phyloP scores from a whole-genome alignment of 805 yeast species.

The Jamesozyma piceae region DNA sequence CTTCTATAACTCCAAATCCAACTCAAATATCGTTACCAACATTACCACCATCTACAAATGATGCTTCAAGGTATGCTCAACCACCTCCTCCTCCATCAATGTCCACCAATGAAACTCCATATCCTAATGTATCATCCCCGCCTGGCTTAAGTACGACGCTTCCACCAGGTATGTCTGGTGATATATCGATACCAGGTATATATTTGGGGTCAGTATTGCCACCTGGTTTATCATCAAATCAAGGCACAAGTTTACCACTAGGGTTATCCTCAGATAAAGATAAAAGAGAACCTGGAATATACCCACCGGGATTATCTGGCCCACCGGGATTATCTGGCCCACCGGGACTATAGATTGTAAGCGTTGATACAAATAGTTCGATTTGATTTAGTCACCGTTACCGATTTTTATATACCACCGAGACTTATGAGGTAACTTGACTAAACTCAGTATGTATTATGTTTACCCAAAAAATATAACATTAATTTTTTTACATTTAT shows the following conservation, averaged over 20 bases:
- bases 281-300: constrained; percentile 4
- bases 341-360: background rate
- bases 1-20: background rate
- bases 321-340: constrained; percentile 22
- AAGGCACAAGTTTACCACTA: constrained; percentile 4
- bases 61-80: background rate
- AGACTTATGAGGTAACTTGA: background rate
- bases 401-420: background rate
- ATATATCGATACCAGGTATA: background rate
- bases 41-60: background rate
- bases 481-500: background rate
- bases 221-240: constrained; percentile 2
- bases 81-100: background rate
- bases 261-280: constrained; percentile 4
- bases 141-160: background rate
- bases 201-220: background rate
- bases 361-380: background rate
- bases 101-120: background rate
- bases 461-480: background rate
- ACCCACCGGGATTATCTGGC: constrained; percentile 23
- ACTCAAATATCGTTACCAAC: background rate
- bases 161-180: background rate
- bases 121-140: background rate
- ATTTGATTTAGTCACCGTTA: background rate
- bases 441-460: background rate